These are phyloP conservation scores for Mycosphaerella arachidis DNA, from an alignment of 2,329 filamentous ascomycete genomes.

Conservation along the genomic window DNA sequence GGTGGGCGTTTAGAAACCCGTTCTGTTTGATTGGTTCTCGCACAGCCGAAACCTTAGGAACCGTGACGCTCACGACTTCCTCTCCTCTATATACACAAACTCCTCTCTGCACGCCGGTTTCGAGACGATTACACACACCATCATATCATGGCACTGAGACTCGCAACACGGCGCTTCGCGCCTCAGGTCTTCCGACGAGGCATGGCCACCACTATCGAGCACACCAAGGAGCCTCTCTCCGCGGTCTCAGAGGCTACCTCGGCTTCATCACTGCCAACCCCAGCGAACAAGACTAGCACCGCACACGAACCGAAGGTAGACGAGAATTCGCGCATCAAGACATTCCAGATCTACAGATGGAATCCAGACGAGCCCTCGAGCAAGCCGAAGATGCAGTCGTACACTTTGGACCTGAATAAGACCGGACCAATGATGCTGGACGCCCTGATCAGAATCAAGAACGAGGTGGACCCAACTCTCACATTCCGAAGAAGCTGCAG, in stretches of 20 bases:
- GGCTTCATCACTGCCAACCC: slow-evolving; percentile 32
- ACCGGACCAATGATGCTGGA: slow-evolving; percentile 98
- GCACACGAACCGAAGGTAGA: slow-evolving; percentile 57
- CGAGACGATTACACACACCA: slow-evolving; percentile 12
- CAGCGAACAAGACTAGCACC: slow-evolving; percentile 55
- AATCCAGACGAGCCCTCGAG: slow-evolving; percentile 86
- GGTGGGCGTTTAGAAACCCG: neutral
- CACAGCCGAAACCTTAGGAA: neutral
- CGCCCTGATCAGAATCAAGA: slow-evolving; percentile 96
- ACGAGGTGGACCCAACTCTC: slow-evolving; percentile 92
- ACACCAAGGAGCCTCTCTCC: slow-evolving; percentile 31
- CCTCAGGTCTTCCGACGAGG: slow-evolving; percentile 31
- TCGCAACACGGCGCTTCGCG: slow-evolving; percentile 35
- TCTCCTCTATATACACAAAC: slow-evolving; percentile 4
- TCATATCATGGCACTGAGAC: slow-evolving; percentile 33
- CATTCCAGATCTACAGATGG: slow-evolving; percentile 98
- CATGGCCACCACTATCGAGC: slow-evolving; percentile 35
- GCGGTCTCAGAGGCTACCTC: slow-evolving; percentile 30
- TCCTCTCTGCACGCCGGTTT: neutral
- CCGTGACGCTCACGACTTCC: slow-evolving; percentile 14
- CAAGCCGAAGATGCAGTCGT: slow-evolving; percentile 94
- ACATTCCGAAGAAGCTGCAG: slow-evolving; percentile 94
- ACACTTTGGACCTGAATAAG: slow-evolving; percentile 96
- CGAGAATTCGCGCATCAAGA: slow-evolving; percentile 67
- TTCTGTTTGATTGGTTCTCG: neutral